Evolutionary conservation across 345 rosid genomes (phyloP), one percentile per base, ranked within the genome.

Genomic region (Dimocarpus longan): DNA sequence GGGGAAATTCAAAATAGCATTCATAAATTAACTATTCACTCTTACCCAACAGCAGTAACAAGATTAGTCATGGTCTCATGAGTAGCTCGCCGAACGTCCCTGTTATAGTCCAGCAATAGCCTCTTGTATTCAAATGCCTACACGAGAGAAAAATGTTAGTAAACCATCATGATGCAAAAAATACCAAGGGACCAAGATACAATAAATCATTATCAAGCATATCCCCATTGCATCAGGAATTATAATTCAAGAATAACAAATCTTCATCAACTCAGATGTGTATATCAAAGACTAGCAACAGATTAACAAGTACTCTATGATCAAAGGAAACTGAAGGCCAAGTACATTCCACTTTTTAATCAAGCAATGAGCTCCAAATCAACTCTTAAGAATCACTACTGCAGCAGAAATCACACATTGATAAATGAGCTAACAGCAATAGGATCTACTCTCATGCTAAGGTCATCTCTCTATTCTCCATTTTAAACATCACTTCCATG

Each of bases 71-170:
- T 95, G 76, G 93, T 85, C 43, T 92, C 98, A 81, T 93, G 91
- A 5, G 97, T 92, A 81, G 93, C 94, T 75, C 94, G 97, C 66
- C 99, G 97, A 85, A 95, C 98, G 72, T 95, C 99, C 86, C 97
- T 92, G 74, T 83, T 95, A 77, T 92, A 95, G 82, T 95, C 99
- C 85, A 95, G 62, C 84, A 95, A 80, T 81, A 95, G 80, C 89
- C 88, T 92, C 88, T 90, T 94, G 92, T 94, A 94, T 81, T 93
- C 95, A 81, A 93, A 95, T 44, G 90, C 92, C 98, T 95, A 83
- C 46, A 85, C 11, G 40, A 12, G 66, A 66, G 60, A 76, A 79
- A 24, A 78, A 48, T 32, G 74, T 22, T 39, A n/a, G 71, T 73
- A 69, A 16, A 48, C 28, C 13, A 74, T 12, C 28, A 32, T 32